These are phyloP conservation scores for Oryza meyeriana DNA, from an alignment of 176 grass and related monocot genomes.

Conservation along the genomic window DNA sequence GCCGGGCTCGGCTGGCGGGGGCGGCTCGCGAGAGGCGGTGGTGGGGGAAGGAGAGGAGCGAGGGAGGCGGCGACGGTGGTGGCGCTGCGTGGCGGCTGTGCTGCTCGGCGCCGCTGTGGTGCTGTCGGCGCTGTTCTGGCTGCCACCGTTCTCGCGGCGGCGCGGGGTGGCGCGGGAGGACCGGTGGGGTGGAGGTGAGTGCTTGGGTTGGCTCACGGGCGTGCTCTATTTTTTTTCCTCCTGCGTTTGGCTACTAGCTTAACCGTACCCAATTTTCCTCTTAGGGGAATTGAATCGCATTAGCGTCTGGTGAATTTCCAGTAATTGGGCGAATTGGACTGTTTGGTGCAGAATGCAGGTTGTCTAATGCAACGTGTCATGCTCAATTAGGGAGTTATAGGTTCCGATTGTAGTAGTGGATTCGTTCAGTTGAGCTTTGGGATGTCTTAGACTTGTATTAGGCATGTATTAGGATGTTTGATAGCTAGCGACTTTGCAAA, in stretches of 20 bases:
- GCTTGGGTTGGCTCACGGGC: not conserved
- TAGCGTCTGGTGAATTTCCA: not conserved
- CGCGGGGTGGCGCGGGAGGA: conserved; percentile 4
- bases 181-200: conserved; percentile 41
- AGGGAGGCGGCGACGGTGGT: conserved; percentile 16
- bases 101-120: conserved; percentile 28
- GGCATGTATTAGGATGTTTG: not conserved
- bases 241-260: not conserved
- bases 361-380: not conserved
- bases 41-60: not conserved
- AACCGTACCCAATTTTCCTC: not conserved
- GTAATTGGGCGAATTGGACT: not conserved
- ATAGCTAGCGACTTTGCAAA: not conserved
- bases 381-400: not conserved
- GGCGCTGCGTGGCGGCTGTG: conserved; percentile 22
- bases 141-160: conserved; percentile 35
- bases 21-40: not conserved
- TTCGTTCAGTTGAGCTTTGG: not conserved
- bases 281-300: not conserved
- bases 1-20: not conserved
- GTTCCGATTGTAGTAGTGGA: not conserved
- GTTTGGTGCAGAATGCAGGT: not conserved
- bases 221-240: not conserved
- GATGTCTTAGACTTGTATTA: not conserved
- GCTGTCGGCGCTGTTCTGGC: conserved; percentile 36